Evolutionary conservation across 176 grass and related monocot genomes (phyloP), one percentile per base, ranked within the genome.

Genomic region (Eragrostis nindensis): DNA sequence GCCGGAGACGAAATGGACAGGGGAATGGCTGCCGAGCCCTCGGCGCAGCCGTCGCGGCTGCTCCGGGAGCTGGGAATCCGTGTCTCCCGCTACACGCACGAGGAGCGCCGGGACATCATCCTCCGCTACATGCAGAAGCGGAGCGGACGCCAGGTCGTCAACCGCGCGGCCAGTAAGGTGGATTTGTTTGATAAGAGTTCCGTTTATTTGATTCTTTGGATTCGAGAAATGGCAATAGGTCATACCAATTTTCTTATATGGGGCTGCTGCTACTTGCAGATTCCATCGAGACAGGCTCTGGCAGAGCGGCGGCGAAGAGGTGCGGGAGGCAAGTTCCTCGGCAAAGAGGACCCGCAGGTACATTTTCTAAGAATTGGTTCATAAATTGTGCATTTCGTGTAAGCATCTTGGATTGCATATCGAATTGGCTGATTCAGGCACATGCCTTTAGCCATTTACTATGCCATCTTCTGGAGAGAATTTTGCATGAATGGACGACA

Each of bases 101-200:
- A 98, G 86, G 92, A 95, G 77, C 93, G 95, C 74, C 93, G 92
- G 70, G 92, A 95, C 82, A 94, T 98, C 85, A 91, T 98, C 83
- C 77, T 89, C 47, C 93, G 91, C 74, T 98, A 98, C 88, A 95
- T 93, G 92, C 90, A 98, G 83, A 98, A 98, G 86, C 89, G 95
- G 78, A 93, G 82, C 78, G 89, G 68, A 55, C 90, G 95, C 71
- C 92, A 91, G 90, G 81, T 72, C 47, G 75, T 91, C 21, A 87
- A 93, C 54, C 83, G 90, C 63, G 71, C 85, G 52, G 62, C 89
- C 50, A 80, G 77, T 46, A 98, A 98, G 92, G 94, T 94, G 84
- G 69, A 45, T 70, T 66, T 54, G 5, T 59, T 14, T 76, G 22
- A 46, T 30, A 49, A 62, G 30, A 47, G 12, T 66, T 85, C 17